Evolutionary conservation across 768 basidiomycete genomes (phyloP).

Genomic region (Leucocoprinus leucothites): DNA sequence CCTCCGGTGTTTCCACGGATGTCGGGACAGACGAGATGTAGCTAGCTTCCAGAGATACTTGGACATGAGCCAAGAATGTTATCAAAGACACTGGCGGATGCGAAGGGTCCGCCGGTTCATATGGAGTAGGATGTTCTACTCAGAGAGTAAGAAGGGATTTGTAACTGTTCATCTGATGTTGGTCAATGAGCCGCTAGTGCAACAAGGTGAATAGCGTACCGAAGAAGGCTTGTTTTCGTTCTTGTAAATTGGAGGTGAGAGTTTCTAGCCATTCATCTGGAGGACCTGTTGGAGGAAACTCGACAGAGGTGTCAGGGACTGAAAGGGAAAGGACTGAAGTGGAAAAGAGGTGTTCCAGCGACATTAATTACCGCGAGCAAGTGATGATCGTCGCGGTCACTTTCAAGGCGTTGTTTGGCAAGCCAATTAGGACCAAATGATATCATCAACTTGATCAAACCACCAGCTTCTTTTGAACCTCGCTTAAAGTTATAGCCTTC

Average conservation of each 20-base stretch:
- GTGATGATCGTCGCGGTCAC: not conserved
- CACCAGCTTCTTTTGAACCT: too few relatives aligned
- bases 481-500: too few relatives aligned
- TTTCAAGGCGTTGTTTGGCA: not conserved
- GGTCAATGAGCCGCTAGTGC: conserved; percentile 20
- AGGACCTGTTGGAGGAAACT: conserved; percentile 47
- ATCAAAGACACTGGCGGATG: conserved; percentile 48
- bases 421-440: not conserved
- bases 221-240: conserved; percentile 71
- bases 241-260: conserved; percentile 38
- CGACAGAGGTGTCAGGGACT: conserved; percentile 61
- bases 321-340: conserved; percentile 57
- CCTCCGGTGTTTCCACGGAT: conserved; percentile 29
- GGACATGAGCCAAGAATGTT: conserved; percentile 62
- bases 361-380: conserved; percentile 25
- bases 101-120: conserved; percentile 30
- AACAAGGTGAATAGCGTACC: conserved; percentile 41
- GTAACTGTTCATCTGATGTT: conserved; percentile 53
- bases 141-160: conserved; percentile 45
- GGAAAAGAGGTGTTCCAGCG: conserved; percentile 63
- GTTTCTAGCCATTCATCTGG: conserved; percentile 56
- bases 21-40: conserved; percentile 60
- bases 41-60: conserved; percentile 78
- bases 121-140: conserved; percentile 56
- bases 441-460: not conserved